These are phyloP conservation scores for Theileria equi DNA, from an alignment of 169 alveolate genomes.

Conservation along the genomic window DNA sequence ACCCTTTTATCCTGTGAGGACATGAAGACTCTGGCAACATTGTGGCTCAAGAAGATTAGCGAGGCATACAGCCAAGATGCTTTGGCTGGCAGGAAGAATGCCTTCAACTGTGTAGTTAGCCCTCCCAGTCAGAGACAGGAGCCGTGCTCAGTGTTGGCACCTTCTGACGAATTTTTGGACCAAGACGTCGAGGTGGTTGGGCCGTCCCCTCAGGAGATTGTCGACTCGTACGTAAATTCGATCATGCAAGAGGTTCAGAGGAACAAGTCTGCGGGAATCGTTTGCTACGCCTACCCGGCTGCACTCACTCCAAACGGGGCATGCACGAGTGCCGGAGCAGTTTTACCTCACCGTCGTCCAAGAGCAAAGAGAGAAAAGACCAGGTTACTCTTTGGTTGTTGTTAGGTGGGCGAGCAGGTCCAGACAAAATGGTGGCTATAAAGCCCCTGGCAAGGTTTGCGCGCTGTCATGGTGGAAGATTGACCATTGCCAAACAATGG, in stretches of 20 bases:
- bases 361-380: slow-evolving; percentile 7
- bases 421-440: too few relatives aligned
- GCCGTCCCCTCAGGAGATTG: slow-evolving; percentile 29
- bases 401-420: too few relatives aligned
- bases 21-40: slow-evolving; percentile 73
- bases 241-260: slow-evolving; percentile 49
- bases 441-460: too few relatives aligned
- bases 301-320: slow-evolving; percentile 79
- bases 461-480: too few relatives aligned
- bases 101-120: too few relatives aligned
- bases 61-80: too few relatives aligned
- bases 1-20: slow-evolving; percentile 71
- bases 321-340: slow-evolving; percentile 84
- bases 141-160: too few relatives aligned
- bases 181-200: background rate
- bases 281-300: slow-evolving; percentile 83
- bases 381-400: slow-evolving; percentile 35
- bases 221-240: slow-evolving; percentile 52
- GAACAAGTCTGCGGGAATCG: slow-evolving; percentile 68
- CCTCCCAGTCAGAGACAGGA: too few relatives aligned
- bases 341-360: slow-evolving; percentile 73
- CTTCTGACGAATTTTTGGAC: too few relatives aligned
- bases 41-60: slow-evolving; percentile 77
- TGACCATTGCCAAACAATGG: too few relatives aligned
- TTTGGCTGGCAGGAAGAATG: too few relatives aligned